These are phyloP conservation scores for Ajuga reptans DNA, from an alignment of 305 asterid species.

Conservation along the genomic window DNA sequence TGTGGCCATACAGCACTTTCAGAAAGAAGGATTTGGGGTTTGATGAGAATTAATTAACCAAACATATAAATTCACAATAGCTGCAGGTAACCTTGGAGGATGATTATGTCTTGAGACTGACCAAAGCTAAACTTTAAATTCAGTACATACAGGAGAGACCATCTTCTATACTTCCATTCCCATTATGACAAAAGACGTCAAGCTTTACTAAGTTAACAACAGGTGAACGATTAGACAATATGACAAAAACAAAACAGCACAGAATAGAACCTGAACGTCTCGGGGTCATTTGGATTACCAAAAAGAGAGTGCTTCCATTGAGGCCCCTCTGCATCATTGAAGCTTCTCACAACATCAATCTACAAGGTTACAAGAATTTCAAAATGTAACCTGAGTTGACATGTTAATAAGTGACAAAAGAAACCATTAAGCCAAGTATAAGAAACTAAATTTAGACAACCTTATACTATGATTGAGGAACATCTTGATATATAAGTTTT, in stretches of 20 bases:
- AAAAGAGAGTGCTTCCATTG: conserved; percentile 95
- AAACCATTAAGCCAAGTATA: background rate
- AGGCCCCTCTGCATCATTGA: conserved; percentile 76
- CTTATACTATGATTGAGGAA: background rate
- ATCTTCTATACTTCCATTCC: background rate
- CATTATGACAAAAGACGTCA: conserved; percentile 4
- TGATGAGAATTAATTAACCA: background rate
- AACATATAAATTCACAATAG: background rate
- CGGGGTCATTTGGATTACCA: conserved; percentile 92
- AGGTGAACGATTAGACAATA: conserved; percentile 11
- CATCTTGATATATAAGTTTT: background rate
- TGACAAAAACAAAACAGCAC: conserved; percentile 8
- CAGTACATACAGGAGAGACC: conserved; percentile 3
- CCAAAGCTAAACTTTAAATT: background rate
- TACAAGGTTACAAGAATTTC: conserved; percentile 26
- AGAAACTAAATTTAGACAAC: background rate
- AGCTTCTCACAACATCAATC: conserved; percentile 90
- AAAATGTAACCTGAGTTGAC: conserved; percentile 19
- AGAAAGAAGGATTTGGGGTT: conserved; percentile 9
- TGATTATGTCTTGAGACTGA: conserved; percentile 13
- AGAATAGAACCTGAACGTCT: conserved; percentile 67
- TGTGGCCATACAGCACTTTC: background rate
- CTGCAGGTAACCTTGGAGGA: background rate
- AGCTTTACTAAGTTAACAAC: background rate
- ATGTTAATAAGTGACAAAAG: background rate